Base-by-base conservation (phyloP, 805 yeast species). In the Wickerhamiella lipophila region DNA sequence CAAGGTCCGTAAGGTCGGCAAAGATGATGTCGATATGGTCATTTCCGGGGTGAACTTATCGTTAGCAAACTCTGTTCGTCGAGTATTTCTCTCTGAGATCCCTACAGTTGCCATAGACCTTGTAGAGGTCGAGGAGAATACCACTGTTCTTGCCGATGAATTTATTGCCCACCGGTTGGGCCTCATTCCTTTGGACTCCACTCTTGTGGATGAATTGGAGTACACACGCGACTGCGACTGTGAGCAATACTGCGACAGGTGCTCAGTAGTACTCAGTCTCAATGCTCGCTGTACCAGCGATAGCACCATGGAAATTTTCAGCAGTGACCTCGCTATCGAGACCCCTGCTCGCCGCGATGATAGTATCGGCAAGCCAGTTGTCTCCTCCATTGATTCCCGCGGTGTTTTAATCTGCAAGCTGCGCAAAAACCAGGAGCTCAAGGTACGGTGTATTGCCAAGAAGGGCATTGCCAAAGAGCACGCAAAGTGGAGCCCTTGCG, bases 401-500 rank as follows among this genome's bases (percentile, higher is more conserved):
- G 99, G 99, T 49, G 83, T 89, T n/a, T 67, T 92, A 49, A 78
- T 92, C 56, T 86, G 95, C 68, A 87, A 89, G 65, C 73, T 92
- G 57, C 78, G 95, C 64, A 83, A 83, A 62, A 89, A 87, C 59
- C 99, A 92, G 69, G 96, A 89, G 63, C 72, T 92, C 58, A 77
- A 81, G 57, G 69, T 92, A 52, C 80, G 81, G 56, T 92, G 99
- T 68, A 82, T 92, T 54, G 98, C 99, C 49, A 92, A 92, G 67
- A 92, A 92, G 70, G 98, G 97, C 40, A 87, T 87, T 51, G 84
- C 95, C 45, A 88, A 88, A 64, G 99, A 92, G 64, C 99, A 92
- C 63, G 96, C 98, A 45, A 92, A 92, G 62, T 92, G 99, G 99
- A 81, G 92, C 6, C 96, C 98, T 11, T 83, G 94, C 56, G 76